Conservation (phyloP, 257 asterid species). For the Solanum chilense region DNA sequence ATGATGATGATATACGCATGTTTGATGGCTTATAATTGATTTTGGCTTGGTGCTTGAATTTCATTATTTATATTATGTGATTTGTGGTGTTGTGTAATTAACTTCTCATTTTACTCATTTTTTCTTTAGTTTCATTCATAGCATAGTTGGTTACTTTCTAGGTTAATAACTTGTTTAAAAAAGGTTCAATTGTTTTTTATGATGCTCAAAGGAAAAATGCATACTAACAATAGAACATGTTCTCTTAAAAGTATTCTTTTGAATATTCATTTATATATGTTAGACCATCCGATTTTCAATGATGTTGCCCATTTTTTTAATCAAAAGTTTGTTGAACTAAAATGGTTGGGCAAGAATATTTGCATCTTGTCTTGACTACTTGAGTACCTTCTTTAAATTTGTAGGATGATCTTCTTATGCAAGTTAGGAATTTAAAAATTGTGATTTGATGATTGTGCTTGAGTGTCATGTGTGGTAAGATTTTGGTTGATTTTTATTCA, state of each 20-base stretch:
- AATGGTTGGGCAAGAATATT: not conserved
- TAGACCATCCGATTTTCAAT: not conserved
- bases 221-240: not conserved
- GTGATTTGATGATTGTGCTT: not conserved
- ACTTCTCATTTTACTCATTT: not conserved
- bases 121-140: not conserved
- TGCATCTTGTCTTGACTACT: not conserved
- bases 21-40: too few relatives aligned
- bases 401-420: not conserved
- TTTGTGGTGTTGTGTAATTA: not conserved
- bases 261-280: not conserved
- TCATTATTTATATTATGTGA: not conserved
- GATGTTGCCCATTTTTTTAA: not conserved
- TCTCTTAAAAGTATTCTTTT: not conserved
- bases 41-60: not conserved
- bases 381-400: not conserved
- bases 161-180: not conserved
- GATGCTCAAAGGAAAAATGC: not conserved
- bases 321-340: not conserved
- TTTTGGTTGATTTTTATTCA: not conserved
- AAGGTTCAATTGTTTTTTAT: not conserved
- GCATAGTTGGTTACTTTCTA: not conserved
- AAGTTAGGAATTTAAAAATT: not conserved
- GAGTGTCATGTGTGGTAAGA: not conserved
- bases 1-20: not conserved